Conservation (phyloP, 2,329 filamentous ascomycete species). For the Diaporthe humulicola region DNA sequence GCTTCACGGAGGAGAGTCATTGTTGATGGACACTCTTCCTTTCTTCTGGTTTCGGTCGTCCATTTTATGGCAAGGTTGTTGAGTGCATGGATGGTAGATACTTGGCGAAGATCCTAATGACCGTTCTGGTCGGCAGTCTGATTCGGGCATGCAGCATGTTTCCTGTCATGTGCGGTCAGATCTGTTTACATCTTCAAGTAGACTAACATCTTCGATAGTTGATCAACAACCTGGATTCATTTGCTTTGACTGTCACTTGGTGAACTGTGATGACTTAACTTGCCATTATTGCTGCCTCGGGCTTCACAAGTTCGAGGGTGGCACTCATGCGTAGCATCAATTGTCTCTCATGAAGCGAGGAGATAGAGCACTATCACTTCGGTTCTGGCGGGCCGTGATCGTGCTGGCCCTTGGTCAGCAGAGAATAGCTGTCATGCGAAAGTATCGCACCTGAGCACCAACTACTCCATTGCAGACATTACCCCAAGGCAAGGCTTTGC, state of each 20-base stretch:
- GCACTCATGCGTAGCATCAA: not conserved
- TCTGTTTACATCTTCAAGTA: conserved; percentile 32
- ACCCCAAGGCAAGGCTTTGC: too few relatives aligned
- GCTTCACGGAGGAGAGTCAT: not conserved
- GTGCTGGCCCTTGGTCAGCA: not conserved
- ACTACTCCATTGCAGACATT: not conserved
- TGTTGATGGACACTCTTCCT: not conserved
- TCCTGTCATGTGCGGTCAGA: conserved; percentile 33
- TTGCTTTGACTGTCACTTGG: not conserved
- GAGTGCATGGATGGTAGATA: conserved; percentile 30
- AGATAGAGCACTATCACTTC: not conserved
- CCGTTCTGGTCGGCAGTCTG: conserved; percentile 20
- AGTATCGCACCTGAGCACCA: not conserved
- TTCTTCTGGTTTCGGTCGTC: not conserved
- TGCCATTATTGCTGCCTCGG: not conserved
- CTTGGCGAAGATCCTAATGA: conserved; percentile 5
- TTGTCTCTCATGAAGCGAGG: not conserved
- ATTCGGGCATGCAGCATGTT: conserved; percentile 24
- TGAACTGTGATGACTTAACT: not conserved
- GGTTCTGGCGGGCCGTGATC: not conserved
- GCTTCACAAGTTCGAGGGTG: not conserved
- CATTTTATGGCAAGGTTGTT: conserved; percentile 25
- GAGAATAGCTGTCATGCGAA: not conserved
- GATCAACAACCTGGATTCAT: conserved; percentile 28
- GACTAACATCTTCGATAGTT: conserved; percentile 28